A percentile compares a stretch with the other conserved stretches of the same genome.
These are phyloP conservation scores for Coleophoma eucalyptorum DNA, from an alignment of 2,329 filamentous ascomycete genomes.

Conservation along the genomic window DNA sequence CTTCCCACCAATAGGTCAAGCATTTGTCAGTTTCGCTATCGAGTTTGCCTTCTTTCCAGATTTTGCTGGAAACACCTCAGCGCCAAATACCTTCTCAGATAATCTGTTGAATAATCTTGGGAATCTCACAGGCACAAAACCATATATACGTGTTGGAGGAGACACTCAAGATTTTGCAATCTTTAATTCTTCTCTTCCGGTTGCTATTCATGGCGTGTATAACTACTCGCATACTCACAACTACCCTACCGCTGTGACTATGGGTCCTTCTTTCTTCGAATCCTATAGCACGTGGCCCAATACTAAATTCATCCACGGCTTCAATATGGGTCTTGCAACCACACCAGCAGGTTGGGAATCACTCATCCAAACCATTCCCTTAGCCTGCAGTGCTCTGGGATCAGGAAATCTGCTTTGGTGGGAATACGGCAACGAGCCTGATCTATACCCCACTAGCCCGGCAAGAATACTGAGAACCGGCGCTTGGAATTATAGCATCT, in stretches of 20 bases:
- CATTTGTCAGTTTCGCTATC: constrained; percentile 45
- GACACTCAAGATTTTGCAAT: constrained; percentile 65
- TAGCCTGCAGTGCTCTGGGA: constrained; percentile 53
- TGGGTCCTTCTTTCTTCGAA: constrained; percentile 60
- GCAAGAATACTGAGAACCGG: constrained; percentile 46
- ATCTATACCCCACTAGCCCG: constrained; percentile 50
- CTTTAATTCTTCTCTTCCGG: constrained; percentile 48
- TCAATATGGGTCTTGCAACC: constrained; percentile 53
- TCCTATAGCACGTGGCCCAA: constrained; percentile 54
- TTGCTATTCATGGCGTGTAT: constrained; percentile 48
- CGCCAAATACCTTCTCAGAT: constrained; percentile 56
- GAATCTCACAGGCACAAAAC: constrained; percentile 49
- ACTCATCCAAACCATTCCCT: constrained; percentile 48
- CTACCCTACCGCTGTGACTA: constrained; percentile 56
- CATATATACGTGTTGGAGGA: constrained; percentile 59
- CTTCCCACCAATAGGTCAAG: constrained; percentile 16
- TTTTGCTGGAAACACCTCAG: constrained; percentile 46
- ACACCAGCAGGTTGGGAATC: constrained; percentile 45
- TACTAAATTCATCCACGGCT: constrained; percentile 56
- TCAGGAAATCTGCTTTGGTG: constrained; percentile 48
- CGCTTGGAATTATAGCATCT: constrained; percentile 49
- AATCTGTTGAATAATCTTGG: constrained; percentile 55
- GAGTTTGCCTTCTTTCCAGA: constrained; percentile 46
- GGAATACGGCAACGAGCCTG: constrained; percentile 64
- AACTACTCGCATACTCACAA: constrained; percentile 46